These are phyloP conservation scores for Termitomyces sp. DNA, from an alignment of 768 basidiomycete genomes.

Conservation along the genomic window DNA sequence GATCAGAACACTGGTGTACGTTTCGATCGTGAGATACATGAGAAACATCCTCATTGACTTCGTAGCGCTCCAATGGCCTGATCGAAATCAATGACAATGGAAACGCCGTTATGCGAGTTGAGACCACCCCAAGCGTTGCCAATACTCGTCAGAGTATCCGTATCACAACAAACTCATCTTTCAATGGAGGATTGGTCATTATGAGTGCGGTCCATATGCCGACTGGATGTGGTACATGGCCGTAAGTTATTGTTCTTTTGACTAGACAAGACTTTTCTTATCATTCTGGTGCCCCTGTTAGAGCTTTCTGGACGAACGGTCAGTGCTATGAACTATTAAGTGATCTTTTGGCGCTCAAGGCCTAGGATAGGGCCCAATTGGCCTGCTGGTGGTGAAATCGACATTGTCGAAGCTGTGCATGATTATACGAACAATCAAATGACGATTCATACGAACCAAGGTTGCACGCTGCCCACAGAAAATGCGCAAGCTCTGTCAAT, in stretches of 20 bases:
- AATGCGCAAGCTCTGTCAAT: constrained; percentile 44
- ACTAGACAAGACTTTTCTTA: background rate
- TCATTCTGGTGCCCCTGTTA: constrained; percentile 11
- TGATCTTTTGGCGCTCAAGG: constrained; percentile 32
- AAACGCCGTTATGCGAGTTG: constrained; percentile 83
- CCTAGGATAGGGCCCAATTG: constrained; percentile 47
- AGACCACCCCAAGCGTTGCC: constrained; percentile 72
- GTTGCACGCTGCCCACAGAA: constrained; percentile 56
- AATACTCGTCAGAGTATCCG: constrained; percentile 71
- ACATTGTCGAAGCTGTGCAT: constrained; percentile 80
- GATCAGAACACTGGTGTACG: constrained; percentile 55
- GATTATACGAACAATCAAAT: constrained; percentile 79
- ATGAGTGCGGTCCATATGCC: constrained; percentile 90
- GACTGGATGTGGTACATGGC: constrained; percentile 86
- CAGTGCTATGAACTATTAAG: background rate
- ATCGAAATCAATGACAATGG: constrained; percentile 62
- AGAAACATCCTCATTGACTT: constrained; percentile 1
- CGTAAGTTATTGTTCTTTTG: constrained; percentile 29
- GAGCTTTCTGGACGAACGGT: constrained; percentile 48
- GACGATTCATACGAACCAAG: constrained; percentile 72
- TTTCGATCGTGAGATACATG: constrained; percentile 1
- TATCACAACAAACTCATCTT: constrained; percentile 57
- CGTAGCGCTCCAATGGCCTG: constrained; percentile 51
- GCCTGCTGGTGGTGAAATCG: constrained; percentile 70
- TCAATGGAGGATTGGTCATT: constrained; percentile 66